A percentile compares a stretch with the other conserved stretches of the same genome.
These are phyloP conservation scores for Kurtzmaniella quercitrusa DNA, from an alignment of 1,139 yeast genomes.

Conservation along the genomic window DNA sequence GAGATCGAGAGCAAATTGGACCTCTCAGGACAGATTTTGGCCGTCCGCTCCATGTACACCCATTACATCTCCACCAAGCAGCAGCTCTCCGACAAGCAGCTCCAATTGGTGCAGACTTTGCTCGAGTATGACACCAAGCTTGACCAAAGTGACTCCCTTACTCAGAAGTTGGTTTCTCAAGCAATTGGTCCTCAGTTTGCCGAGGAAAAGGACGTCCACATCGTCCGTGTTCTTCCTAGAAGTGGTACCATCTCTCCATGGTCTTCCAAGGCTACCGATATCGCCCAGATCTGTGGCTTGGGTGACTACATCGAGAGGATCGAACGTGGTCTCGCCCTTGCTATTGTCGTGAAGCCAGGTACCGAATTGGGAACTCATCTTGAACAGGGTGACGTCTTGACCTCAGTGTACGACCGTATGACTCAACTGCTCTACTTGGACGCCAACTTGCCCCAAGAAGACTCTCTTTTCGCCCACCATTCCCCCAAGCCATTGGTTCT, in stretches of 20 bases:
- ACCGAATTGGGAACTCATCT: slow-evolving; percentile 58
- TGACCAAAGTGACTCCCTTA: slow-evolving; percentile 47
- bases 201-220: slow-evolving; percentile 46
- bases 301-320: slow-evolving; percentile 67
- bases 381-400: slow-evolving; percentile 41
- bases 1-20: slow-evolving; percentile 70
- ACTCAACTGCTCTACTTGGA: slow-evolving; percentile 66
- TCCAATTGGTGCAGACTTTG: slow-evolving; percentile 53
- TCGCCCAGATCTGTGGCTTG: slow-evolving; percentile 84
- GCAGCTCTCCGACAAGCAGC: slow-evolving; percentile 28
- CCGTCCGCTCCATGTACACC: slow-evolving; percentile 69
- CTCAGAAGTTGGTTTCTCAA: slow-evolving; percentile 5
- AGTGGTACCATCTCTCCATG: slow-evolving; percentile 97
- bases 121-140: slow-evolving; percentile 72
- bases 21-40: slow-evolving; percentile 52
- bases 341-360: slow-evolving; percentile 66
- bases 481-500: slow-evolving; percentile 81
- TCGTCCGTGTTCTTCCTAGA: slow-evolving; percentile 82
- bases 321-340: slow-evolving; percentile 82
- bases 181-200: slow-evolving; percentile 12
- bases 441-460: slow-evolving; percentile 51
- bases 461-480: slow-evolving; percentile 74
- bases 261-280: slow-evolving; percentile 98
- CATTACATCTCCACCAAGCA: slow-evolving; percentile 70
- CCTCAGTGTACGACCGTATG: slow-evolving; percentile 89